Evolutionary conservation across 2,329 filamentous ascomycete species (phyloP).

Genomic region (Aspergillus luchuensis): DNA sequence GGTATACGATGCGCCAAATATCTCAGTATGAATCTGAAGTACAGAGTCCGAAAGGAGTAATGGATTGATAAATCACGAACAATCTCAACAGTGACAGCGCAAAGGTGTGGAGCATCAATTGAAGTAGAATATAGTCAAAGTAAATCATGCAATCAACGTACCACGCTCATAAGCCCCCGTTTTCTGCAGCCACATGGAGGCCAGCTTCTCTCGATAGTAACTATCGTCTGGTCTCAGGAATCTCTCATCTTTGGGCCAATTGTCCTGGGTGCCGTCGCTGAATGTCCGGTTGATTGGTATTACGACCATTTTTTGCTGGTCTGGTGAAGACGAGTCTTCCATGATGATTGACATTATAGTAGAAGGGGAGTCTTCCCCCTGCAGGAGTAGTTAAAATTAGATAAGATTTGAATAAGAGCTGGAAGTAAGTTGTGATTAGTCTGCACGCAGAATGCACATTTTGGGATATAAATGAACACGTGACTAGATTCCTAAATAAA

Average conservation of each 20-base stretch:
- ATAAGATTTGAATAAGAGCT: not conserved
- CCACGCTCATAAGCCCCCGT: constrained; percentile 42
- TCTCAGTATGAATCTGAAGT: not conserved
- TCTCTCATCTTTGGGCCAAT: constrained; percentile 40
- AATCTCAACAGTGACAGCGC: not conserved
- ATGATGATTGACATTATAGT: constrained; percentile 9
- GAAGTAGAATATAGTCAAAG: constrained; percentile 3
- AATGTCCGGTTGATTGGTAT: constrained; percentile 37
- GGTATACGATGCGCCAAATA: not conserved
- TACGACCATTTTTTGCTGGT: constrained; percentile 26
- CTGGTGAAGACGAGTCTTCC: constrained; percentile 8
- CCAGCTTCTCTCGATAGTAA: constrained; percentile 53
- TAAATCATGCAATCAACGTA: constrained; percentile 24
- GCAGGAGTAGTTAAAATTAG: not conserved
- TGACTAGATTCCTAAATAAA: not conserved
- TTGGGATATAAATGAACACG: not conserved
- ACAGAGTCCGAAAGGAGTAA: not conserved
- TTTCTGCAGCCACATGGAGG: constrained; percentile 50
- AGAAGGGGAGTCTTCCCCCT: not conserved
- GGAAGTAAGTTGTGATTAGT: not conserved
- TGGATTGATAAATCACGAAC: not conserved
- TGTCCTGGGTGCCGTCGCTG: constrained; percentile 41
- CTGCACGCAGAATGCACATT: not conserved
- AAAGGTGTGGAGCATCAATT: no score
- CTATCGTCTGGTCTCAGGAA: constrained; percentile 44